A percentile compares a stretch with the other conserved stretches of the same genome.
Evolutionary conservation across 2,329 filamentous ascomycete species (phyloP).

Genomic region (Beauveria sp.): DNA sequence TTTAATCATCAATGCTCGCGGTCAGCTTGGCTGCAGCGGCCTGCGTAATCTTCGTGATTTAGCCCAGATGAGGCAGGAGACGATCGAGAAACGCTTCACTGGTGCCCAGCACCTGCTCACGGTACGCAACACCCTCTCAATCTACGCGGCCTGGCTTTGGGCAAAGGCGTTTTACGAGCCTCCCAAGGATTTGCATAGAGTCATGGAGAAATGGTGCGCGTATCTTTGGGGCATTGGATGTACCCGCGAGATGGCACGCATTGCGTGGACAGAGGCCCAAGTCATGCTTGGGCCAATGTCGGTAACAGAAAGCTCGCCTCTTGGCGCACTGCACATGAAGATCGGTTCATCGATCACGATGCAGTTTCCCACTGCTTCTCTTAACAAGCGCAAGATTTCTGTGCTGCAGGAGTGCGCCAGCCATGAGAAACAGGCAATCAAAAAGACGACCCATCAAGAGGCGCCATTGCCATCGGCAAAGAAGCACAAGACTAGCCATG

Average conservation of each 20-base stretch:
- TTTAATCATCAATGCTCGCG: conserved; percentile 17
- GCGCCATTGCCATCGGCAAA: neutral
- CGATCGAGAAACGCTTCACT: conserved; percentile 17
- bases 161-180: conserved; percentile 11
- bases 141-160: conserved; percentile 23
- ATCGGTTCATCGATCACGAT: neutral
- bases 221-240: conserved; percentile 9
- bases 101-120: conserved; percentile 11
- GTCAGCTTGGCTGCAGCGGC: conserved; percentile 18
- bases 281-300: neutral
- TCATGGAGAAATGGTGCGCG: conserved; percentile 6
- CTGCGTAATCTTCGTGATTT: conserved; percentile 18
- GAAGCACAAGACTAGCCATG: neutral
- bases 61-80: conserved; percentile 18
- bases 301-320: neutral
- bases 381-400: neutral
- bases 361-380: neutral
- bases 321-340: neutral
- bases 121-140: conserved; percentile 14
- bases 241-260: conserved; percentile 5
- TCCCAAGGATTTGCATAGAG: neutral
- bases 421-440: neutral
- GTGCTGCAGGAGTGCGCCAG: neutral
- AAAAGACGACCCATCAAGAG: neutral
- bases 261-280: neutral